Percentiles rank a stretch among this genome's conserved stretches.
Conservation (phyloP, 768 basidiomycete species). For the Dacryopinax spathularia region DNA sequence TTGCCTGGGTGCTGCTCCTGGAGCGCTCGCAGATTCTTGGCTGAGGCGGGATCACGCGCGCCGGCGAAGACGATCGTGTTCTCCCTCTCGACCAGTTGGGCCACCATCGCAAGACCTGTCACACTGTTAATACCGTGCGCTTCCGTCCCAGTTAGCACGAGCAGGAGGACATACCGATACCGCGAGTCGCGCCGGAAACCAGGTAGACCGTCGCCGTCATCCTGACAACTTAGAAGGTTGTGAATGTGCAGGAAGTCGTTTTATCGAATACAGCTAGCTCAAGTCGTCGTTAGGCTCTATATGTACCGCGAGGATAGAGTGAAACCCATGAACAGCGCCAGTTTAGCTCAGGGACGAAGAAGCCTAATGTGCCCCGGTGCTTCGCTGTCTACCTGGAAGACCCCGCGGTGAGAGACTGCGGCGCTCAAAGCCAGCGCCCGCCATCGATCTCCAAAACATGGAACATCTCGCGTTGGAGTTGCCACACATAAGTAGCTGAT, state of each 20-base stretch:
- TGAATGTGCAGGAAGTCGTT: slow-evolving; percentile 7
- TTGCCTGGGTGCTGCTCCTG: neutral
- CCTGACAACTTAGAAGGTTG: neutral
- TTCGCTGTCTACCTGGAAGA: too few relatives aligned
- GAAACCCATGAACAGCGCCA: too few relatives aligned
- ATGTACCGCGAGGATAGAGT: too few relatives aligned
- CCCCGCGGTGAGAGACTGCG: too few relatives aligned
- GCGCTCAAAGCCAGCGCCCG: too few relatives aligned
- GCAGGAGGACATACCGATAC: slow-evolving; percentile 8
- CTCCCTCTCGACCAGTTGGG: neutral
- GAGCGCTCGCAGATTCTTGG: slow-evolving; percentile 4
- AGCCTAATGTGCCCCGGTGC: too few relatives aligned
- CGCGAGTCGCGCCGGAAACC: slow-evolving; percentile 13
- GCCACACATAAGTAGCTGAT: too few relatives aligned
- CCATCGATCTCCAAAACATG: too few relatives aligned
- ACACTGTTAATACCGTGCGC: slow-evolving; percentile 6
- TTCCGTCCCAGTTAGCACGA: neutral
- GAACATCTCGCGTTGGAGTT: too few relatives aligned
- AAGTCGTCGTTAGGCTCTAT: too few relatives aligned
- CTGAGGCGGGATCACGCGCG: slow-evolving; percentile 8
- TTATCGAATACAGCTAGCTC: too few relatives aligned
- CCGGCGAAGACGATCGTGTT: slow-evolving; percentile 13
- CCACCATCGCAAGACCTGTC: slow-evolving; percentile 10
- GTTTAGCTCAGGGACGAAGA: too few relatives aligned
- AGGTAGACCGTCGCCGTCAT: neutral